Evolutionary conservation across 169 alveolate species (phyloP), one percentile per base, ranked within the genome.

Genomic region (Cardiosporidium cionae): DNA sequence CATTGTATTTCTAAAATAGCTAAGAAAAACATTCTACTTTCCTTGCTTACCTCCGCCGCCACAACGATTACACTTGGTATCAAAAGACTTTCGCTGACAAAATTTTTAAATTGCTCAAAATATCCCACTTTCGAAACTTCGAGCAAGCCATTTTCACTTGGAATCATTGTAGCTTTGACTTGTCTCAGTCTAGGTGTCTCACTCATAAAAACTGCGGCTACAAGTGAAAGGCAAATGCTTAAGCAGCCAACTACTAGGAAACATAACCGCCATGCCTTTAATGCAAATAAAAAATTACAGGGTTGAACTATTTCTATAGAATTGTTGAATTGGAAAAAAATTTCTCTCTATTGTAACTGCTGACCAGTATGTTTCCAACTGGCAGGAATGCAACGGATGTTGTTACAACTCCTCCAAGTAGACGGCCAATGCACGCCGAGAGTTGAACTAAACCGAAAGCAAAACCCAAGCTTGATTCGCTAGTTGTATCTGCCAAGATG

Each of bases 391-490:
- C 87, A 31, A 88, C 85, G 0, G 94, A 74, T 16, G 94, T 89
- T 22, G 94, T 89, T 64, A 85, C 84, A 9, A 87, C 93, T 4
- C 93, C 94, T 4, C 94, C 94, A 31, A 89, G 80, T 52, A 89
- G 82, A 66, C 93, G 72, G 6, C 94, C 94, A 35, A 86, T 71
- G 79, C 93, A 80, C 27, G 90, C 75, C 44, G 91, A 87, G 25
- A 87, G 84, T 64, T 89, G 94, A n/a, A 89, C 86, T 70, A 89
- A 69, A 52, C 94, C 94, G 64, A 89, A 89, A 29, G 90, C 85
- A 65, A 82, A 72, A 1, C 94, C 93, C 32, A 82, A 72, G 9
- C 80, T 72, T 74, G 78, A 82, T 35, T 86, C 79, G 65, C 82
- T 76, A 22, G 87, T 81, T 7, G 91, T 87, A 74, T 89, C 93